phyloP scores from a whole-genome alignment of 495 filamentous ascomycete species.

The Neurospora sp. region DNA sequence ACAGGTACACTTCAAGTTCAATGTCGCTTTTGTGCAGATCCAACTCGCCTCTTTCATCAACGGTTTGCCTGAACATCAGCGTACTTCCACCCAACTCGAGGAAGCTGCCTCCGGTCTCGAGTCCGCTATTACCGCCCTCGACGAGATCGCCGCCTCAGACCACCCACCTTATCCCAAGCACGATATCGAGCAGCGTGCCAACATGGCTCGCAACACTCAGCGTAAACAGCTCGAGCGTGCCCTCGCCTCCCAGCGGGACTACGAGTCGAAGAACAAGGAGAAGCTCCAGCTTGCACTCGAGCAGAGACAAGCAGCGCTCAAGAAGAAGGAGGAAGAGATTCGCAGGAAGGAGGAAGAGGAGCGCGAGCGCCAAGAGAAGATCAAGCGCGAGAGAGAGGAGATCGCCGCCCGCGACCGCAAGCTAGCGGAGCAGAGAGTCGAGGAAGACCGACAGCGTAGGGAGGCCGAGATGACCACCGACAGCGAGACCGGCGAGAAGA shows the following conservation, averaged over 20 bases:
- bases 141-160: conserved; percentile 67
- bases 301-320: conserved; percentile 65
- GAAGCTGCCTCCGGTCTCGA: conserved; percentile 77
- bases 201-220: conserved; percentile 93
- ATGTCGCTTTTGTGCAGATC: conserved; percentile 93
- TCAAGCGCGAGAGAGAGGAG: conserved; percentile 69
- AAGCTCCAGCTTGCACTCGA: conserved; percentile 68
- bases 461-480: conserved; percentile 68
- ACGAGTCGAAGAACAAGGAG: conserved; percentile 84
- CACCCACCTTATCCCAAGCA: conserved; percentile 83
- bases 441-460: conserved; percentile 58
- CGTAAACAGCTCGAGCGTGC: conserved; percentile 80
- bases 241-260: conserved; percentile 74
- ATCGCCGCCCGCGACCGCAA: conserved; percentile 68
- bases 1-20: conserved; percentile 88
- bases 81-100: conserved; percentile 68
- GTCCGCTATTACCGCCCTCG: conserved; percentile 70
- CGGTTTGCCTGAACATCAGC: conserved; percentile 59
- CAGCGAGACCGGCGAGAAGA: conserved; percentile 63
- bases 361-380: conserved; percentile 60
- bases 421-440: conserved; percentile 55
- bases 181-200: conserved; percentile 87
- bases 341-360: conserved; percentile 51
- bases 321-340: conserved; percentile 60
- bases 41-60: conserved; percentile 79